Conservation (phyloP, 345 rosid genomes). For the Hypericum perforatum region DNA sequence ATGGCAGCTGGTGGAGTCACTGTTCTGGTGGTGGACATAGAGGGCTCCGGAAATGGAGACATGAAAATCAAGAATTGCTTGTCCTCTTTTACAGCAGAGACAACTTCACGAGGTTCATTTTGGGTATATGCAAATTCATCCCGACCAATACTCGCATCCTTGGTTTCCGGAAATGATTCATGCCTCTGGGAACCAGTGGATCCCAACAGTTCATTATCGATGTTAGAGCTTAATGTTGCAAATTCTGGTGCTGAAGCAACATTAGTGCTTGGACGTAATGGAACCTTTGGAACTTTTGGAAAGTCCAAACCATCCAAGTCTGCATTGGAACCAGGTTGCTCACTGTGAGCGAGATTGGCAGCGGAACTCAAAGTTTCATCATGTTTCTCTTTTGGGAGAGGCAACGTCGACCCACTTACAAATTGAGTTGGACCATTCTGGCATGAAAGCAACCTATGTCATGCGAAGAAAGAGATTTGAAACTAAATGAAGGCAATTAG, state of each 20-base stretch:
- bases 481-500: constrained; percentile 2
- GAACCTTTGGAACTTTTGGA: constrained; percentile 63
- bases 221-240: constrained; percentile 13
- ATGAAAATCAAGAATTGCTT: constrained; percentile 55
- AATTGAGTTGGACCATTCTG: constrained; percentile 78
- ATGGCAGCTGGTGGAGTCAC: constrained; percentile 15
- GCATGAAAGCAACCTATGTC: constrained; percentile 11
- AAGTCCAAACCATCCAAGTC: constrained; percentile 47
- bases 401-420: constrained; percentile 62
- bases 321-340: constrained; percentile 47
- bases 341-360: constrained; percentile 21
- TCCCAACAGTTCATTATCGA: constrained; percentile 25
- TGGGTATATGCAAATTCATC: background rate
- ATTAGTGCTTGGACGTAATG: constrained; percentile 29
- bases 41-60: constrained; percentile 36
- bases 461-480: constrained; percentile 14
- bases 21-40: constrained; percentile 21
- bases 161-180: constrained; percentile 26
- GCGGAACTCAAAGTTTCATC: constrained; percentile 33
- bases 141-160: background rate
- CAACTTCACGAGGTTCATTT: constrained; percentile 22
- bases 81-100: constrained; percentile 26
- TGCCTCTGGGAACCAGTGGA: constrained; percentile 18
- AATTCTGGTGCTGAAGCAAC: constrained; percentile 33
- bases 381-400: constrained; percentile 60